Conservation (phyloP, 1,139 yeast genomes). For the Blastobotrys niveus region DNA sequence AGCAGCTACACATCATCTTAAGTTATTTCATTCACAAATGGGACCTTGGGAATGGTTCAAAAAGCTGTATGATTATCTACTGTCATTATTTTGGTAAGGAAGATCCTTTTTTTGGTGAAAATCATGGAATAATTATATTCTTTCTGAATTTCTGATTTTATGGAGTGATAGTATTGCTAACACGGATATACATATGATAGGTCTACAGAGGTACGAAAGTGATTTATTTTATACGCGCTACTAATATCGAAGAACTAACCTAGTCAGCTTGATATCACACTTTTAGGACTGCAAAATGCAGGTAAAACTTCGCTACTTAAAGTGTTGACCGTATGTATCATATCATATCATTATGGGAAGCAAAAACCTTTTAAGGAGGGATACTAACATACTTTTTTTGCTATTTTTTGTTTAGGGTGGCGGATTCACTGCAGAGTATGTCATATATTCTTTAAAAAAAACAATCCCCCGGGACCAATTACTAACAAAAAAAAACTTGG, state of each 20-base stretch:
- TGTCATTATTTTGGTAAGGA: constrained; percentile 30
- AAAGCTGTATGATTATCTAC: constrained; percentile 26
- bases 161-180: too few species aligned
- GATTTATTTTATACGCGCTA: too few species aligned
- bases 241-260: neutral
- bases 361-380: neutral
- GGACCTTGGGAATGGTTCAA: constrained; percentile 28
- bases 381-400: constrained; percentile 10
- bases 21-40: constrained; percentile 11
- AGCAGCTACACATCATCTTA: too few species aligned
- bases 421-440: constrained; percentile 35
- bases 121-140: too few species aligned
- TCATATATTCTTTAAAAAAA: too few species aligned
- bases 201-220: constrained; percentile 27
- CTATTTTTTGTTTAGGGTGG: too few species aligned
- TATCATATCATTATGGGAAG: too few species aligned
- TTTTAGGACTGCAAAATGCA: constrained; percentile 39
- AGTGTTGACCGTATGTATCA: too few species aligned
- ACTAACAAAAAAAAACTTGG: too few species aligned
- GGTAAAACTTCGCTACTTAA: constrained; percentile 37
- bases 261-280: constrained; percentile 34
- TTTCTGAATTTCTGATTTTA: too few species aligned
- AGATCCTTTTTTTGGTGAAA: too few species aligned
- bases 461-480: too few species aligned
- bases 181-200: constrained; percentile 12